phyloP scores from a whole-genome alignment of 176 grass and related monocot genomes.

The Oropetium thomaeum region DNA sequence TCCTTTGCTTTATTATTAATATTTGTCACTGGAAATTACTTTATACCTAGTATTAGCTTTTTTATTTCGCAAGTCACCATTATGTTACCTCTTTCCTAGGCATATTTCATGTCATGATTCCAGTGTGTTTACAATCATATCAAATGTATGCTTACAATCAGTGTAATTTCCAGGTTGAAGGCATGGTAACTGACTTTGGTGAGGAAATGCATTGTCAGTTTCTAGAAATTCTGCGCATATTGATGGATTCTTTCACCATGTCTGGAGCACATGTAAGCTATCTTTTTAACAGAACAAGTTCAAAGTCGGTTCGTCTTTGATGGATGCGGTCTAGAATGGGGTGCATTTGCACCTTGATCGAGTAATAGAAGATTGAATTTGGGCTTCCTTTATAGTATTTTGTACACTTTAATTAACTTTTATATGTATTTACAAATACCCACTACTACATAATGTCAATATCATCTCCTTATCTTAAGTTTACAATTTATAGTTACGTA shows the following conservation, averaged over 20 bases:
- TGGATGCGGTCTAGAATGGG: neutral
- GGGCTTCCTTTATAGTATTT: neutral
- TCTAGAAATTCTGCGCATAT: conserved; percentile 97
- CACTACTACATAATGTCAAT: neutral
- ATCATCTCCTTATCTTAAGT: too few species aligned
- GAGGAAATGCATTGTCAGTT: conserved; percentile 99
- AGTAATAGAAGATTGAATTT: neutral
- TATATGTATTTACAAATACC: neutral
- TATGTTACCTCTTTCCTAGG: neutral
- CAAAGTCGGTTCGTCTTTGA: neutral
- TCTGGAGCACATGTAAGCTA: conserved; percentile 65
- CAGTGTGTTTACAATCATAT: neutral
- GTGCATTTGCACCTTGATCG: neutral
- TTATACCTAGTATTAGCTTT: conserved; percentile 3
- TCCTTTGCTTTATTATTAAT: neutral
- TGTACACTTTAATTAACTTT: neutral
- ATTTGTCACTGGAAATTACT: neutral
- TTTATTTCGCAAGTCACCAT: neutral
- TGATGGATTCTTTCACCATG: conserved; percentile 84
- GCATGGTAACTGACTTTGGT: conserved; percentile 89
- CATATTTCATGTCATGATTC: conserved; percentile 19
- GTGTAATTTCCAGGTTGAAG: conserved; percentile 74
- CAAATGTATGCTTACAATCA: conserved; percentile 10
- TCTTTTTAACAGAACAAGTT: conserved; percentile 10
- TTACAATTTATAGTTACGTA: neutral